Evolutionary conservation across 768 basidiomycete genomes (phyloP).

Genomic region (Kwoniella europaea): DNA sequence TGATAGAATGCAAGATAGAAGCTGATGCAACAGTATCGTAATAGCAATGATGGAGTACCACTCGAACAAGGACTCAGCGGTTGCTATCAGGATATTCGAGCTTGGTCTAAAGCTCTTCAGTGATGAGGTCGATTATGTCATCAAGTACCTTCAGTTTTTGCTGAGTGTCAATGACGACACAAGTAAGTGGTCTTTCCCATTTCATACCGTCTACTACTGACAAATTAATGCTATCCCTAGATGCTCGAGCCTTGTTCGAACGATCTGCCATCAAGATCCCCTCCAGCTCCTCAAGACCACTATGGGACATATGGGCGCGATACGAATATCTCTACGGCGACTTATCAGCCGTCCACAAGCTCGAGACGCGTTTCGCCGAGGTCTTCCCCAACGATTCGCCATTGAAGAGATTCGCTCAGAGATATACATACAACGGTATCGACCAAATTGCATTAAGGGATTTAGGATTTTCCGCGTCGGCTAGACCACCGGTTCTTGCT

Average conservation of each 20-base stretch:
- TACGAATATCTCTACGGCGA: constrained; percentile 97
- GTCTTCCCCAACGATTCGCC: constrained; percentile 84
- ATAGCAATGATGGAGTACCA: constrained; percentile 94
- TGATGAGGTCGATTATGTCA: constrained; percentile 80
- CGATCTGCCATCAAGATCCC: constrained; percentile 78
- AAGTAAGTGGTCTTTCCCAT: constrained; percentile 66
- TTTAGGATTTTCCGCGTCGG: constrained; percentile 72
- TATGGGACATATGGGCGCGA: constrained; percentile 95
- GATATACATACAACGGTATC: constrained; percentile 78
- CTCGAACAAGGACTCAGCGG: constrained; percentile 73
- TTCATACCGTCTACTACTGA: background rate
- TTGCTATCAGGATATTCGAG: constrained; percentile 91
- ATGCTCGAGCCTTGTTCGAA: constrained; percentile 95
- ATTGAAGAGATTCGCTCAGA: constrained; percentile 82
- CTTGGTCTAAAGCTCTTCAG: constrained; percentile 83
- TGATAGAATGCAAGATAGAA: background rate
- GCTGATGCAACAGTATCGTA: background rate
- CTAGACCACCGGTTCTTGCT: constrained; percentile 26
- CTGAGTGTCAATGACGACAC: constrained; percentile 93
- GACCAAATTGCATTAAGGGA: constrained; percentile 89
- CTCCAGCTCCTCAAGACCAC: constrained; percentile 75
- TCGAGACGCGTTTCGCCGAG: constrained; percentile 86
- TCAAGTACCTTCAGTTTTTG: constrained; percentile 88
- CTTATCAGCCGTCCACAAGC: constrained; percentile 80
- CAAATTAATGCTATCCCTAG: constrained; percentile 60